A percentile compares a stretch with the other conserved stretches of the same genome.
These are phyloP conservation scores for Botrytis fragariae DNA, from an alignment of 2,329 filamentous ascomycete species.

Conservation along the genomic window DNA sequence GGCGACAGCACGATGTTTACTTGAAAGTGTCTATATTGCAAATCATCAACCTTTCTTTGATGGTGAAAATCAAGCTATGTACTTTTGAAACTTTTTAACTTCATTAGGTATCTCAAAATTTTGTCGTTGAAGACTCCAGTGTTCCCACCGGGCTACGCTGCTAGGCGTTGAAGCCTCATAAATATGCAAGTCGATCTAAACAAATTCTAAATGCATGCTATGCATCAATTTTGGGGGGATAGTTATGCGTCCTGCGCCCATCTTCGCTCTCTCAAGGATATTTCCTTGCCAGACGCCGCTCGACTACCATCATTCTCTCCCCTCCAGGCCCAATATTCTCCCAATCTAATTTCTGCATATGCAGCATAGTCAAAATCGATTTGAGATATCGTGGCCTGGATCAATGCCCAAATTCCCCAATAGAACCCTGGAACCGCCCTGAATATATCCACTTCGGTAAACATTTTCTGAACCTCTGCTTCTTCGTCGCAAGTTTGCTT, in stretches of 20 bases:
- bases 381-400: conserved; percentile 88
- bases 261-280: conserved; percentile 72
- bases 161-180: conserved; percentile 26
- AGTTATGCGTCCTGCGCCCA: conserved; percentile 53
- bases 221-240: neutral
- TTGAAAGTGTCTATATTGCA: neutral
- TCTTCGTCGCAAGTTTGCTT: conserved; percentile 49
- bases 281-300: conserved; percentile 51
- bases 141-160: neutral
- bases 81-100: conserved; percentile 12
- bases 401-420: conserved; percentile 93
- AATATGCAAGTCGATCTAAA: conserved; percentile 20
- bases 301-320: conserved; percentile 66
- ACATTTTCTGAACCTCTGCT: conserved; percentile 65
- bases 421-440: conserved; percentile 86
- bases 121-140: conserved; percentile 23
- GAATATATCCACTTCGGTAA: conserved; percentile 80
- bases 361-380: conserved; percentile 96
- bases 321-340: conserved; percentile 93
- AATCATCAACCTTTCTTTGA: neutral
- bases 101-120: conserved; percentile 10
- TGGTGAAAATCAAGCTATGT: conserved; percentile 5
- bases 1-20: neutral
- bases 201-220: conserved; percentile 2
- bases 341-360: conserved; percentile 81